These are phyloP conservation scores for Sclerotinia subarctica DNA, from an alignment of 2,329 filamentous ascomycete genomes.

Conservation along the genomic window DNA sequence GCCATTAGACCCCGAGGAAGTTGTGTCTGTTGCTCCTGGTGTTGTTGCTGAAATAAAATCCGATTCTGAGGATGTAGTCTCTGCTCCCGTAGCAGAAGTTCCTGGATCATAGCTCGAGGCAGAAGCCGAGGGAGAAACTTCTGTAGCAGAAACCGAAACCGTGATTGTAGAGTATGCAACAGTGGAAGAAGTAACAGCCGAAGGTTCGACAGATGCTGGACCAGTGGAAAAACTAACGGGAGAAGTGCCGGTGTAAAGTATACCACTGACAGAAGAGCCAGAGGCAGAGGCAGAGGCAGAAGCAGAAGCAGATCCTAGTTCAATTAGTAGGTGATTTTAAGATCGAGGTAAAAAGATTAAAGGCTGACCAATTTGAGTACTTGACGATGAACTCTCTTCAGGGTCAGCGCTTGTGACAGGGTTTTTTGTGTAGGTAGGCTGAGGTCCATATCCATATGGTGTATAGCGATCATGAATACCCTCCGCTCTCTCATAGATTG, in stretches of 20 bases:
- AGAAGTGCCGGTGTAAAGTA: slow-evolving; percentile 8
- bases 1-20: neutral
- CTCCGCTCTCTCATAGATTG: slow-evolving; percentile 28
- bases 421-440: slow-evolving; percentile 24
- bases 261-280: slow-evolving; percentile 6
- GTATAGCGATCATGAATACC: slow-evolving; percentile 30
- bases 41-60: neutral
- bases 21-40: neutral
- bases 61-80: neutral
- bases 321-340: neutral
- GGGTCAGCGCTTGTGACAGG: slow-evolving; percentile 22
- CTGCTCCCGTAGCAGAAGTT: neutral
- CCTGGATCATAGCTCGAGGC: slow-evolving; percentile 18
- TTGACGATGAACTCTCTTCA: slow-evolving; percentile 21
- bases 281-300: slow-evolving; percentile 2
- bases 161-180: slow-evolving; percentile 14
- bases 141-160: neutral
- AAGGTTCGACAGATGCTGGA: slow-evolving; percentile 9
- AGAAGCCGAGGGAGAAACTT: slow-evolving; percentile 9
- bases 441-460: slow-evolving; percentile 33
- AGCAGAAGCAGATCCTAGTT: slow-evolving; percentile 4
- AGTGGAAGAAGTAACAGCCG: slow-evolving; percentile 3
- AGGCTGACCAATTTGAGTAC: slow-evolving; percentile 5
- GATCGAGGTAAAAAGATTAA: neutral
- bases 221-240: slow-evolving; percentile 7